Conservation (phyloP, 345 rosid genomes). For the Carallia pectinifolia region DNA sequence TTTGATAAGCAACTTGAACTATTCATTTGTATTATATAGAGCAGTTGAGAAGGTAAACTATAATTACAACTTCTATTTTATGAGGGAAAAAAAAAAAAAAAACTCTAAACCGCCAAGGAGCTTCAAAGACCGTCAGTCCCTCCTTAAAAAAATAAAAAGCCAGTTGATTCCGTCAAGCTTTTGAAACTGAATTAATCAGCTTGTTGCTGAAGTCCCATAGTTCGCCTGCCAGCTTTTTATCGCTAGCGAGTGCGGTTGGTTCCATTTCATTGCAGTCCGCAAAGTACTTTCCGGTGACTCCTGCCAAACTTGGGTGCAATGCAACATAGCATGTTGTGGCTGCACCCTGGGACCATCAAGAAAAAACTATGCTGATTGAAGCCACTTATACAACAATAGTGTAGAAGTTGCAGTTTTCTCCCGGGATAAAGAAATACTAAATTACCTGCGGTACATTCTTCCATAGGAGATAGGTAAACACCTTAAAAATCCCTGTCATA, state of each 20-base stretch:
- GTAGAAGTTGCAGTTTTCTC: not conserved
- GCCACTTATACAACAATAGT: not conserved
- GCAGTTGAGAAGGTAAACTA: not conserved
- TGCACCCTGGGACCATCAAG: slow-evolving; percentile 58
- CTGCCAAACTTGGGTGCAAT: slow-evolving; percentile 63
- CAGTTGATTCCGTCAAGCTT: slow-evolving; percentile 2
- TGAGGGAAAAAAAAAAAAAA: not conserved
- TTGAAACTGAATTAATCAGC: slow-evolving; percentile 32
- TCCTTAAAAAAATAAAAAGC: not conserved
- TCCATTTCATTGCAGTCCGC: slow-evolving; percentile 66
- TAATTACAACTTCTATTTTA: not conserved
- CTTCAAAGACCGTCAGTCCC: not conserved
- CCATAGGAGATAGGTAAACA: slow-evolving; percentile 65
- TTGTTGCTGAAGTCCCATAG: slow-evolving; percentile 84
- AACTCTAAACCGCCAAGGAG: not conserved
- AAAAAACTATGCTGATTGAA: no score
- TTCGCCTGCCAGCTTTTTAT: slow-evolving; percentile 47
- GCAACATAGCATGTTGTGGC: slow-evolving; percentile 92
- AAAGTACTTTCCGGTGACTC: slow-evolving; percentile 72
- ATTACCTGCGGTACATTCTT: slow-evolving; percentile 85
- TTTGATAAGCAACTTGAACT: no score
- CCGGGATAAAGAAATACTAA: not conserved
- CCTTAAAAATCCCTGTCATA: slow-evolving; percentile 53
- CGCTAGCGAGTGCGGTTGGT: slow-evolving; percentile 58
- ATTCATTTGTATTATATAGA: not conserved